A percentile compares a stretch with the other conserved stretches of the same genome.
These are phyloP conservation scores for Chimonanthus salicifolius DNA, from an alignment of 164 flowering plant species.

Conservation along the genomic window DNA sequence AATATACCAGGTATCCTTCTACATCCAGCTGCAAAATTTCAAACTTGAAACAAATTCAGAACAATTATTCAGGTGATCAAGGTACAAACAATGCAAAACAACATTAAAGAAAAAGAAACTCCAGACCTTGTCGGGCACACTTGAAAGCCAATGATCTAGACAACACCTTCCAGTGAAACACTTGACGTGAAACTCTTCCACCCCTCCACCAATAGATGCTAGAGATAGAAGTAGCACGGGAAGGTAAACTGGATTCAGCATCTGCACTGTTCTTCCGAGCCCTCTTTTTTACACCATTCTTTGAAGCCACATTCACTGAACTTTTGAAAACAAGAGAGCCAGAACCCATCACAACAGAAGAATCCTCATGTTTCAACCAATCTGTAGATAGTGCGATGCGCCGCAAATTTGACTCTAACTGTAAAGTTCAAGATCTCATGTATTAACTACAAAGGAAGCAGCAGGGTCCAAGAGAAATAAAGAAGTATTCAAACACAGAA, in stretches of 20 bases:
- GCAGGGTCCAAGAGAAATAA: not conserved
- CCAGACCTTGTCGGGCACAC: constrained; percentile 87
- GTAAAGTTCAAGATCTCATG: constrained; percentile 23
- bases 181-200: constrained; percentile 67
- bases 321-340: constrained; percentile 53
- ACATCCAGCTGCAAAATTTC: constrained; percentile 70
- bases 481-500: not conserved
- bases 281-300: constrained; percentile 50
- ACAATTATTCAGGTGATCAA: constrained; percentile 17
- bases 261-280: constrained; percentile 28
- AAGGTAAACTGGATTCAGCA: constrained; percentile 27
- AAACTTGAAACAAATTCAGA: constrained; percentile 29
- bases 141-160: constrained; percentile 59
- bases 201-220: constrained; percentile 91
- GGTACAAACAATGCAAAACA: constrained; percentile 5
- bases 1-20: constrained; percentile 61
- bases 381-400: constrained; percentile 64
- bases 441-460: constrained; percentile 6
- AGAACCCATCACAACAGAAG: constrained; percentile 61
- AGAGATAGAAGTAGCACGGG: constrained; percentile 39
- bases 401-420: constrained; percentile 82
- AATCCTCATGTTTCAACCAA: constrained; percentile 80
- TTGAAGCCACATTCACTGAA: constrained; percentile 41
- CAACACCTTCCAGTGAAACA: constrained; percentile 78
- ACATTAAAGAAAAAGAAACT: not conserved